Percentiles rank a stretch among this genome's conserved stretches.
Conservation (phyloP, 169 alveolate genomes). For the Eimeria necatrix region DNA sequence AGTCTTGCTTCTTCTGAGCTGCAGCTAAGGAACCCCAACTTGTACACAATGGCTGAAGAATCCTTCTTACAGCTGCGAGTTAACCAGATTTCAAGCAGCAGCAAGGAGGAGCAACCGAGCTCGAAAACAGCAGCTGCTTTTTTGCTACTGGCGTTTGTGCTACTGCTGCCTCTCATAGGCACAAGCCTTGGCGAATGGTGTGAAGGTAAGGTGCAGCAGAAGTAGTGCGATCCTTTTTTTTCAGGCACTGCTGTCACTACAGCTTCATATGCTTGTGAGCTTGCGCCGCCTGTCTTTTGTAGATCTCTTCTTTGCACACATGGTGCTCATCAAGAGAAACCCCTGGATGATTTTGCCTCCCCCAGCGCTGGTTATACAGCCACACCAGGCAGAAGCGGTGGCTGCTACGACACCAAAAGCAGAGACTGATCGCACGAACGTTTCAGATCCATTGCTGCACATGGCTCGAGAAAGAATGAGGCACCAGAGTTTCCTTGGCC, state of each 20-base stretch:
- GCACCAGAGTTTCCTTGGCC: constrained; percentile 44
- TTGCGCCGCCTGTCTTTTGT: not conserved
- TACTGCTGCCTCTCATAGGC: constrained; percentile 36
- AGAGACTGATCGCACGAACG: not conserved
- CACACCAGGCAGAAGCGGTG: not conserved
- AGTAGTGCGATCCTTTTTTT: not conserved
- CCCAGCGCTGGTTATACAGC: not conserved
- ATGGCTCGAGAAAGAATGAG: constrained; percentile 21
- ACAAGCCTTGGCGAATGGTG: constrained; percentile 64
- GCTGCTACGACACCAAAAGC: constrained; percentile 12
- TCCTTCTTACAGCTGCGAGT: constrained; percentile 47
- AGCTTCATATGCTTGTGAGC: not conserved
- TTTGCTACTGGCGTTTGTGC: constrained; percentile 64
- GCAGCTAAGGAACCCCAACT: not conserved
- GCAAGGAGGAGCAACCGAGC: not conserved
- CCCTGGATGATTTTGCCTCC: constrained; percentile 65
- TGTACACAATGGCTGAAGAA: not conserved
- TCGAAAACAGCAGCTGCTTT: constrained; percentile 58
- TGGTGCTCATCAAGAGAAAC: constrained; percentile 72
- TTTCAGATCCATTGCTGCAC: constrained; percentile 26
- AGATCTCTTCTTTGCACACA: constrained; percentile 58
- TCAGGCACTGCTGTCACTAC: not conserved
- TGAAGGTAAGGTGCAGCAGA: constrained; percentile 60
- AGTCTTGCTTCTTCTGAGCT: not conserved
- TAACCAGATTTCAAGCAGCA: not conserved